Evolutionary conservation across 768 basidiomycete species (phyloP), one percentile per base, ranked within the genome.

Genomic region (Pleurotus eryngii): DNA sequence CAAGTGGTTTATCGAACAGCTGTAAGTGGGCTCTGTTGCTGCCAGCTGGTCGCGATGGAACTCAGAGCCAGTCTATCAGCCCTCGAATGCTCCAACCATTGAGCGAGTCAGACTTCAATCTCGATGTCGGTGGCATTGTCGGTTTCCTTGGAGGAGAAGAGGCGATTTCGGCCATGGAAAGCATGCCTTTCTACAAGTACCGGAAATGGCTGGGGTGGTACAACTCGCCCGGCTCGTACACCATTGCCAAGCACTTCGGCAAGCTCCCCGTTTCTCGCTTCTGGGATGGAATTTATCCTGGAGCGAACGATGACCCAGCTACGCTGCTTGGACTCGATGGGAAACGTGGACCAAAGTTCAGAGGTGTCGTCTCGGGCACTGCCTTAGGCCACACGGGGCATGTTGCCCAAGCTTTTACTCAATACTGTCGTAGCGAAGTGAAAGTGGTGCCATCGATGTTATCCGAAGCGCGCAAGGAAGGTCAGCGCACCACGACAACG

Each of bases 121-220:
- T 72, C 53, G 57, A 68, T 50, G 55, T 65, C 1, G 67, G 69
- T 6, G 73, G 66, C 14, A 63, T 74, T 4, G 67, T 67, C 20
- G 70, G 72, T 37, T 70, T 74, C 55, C 67, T 74, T 15, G 73
- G 73, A 1, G 68, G 73, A 4, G 64, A 70, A 30, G 72, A 73
- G 57, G 71, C 69, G 2, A 64, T 74, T 18, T 64, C 71, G 6
- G 71, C 72, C 22, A 72, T 74, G 65, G 63, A 65, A 6, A 64
- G 68, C 22, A 63, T 74, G 17, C 73, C 71, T 46, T 59, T 74
- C 20, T 72, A 64, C 55, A 51, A 66, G 50, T 65, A 65, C 18
- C 67, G 69, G 50, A 66, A 64, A 37, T 74, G 72, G 72, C 55
- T 74, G 14, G 73, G 72, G 14, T 74, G 70, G 71, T 74, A 74